phyloP scores from a whole-genome alignment of 495 filamentous ascomycete genomes.

The Hyphodiscus hymeniophilus region DNA sequence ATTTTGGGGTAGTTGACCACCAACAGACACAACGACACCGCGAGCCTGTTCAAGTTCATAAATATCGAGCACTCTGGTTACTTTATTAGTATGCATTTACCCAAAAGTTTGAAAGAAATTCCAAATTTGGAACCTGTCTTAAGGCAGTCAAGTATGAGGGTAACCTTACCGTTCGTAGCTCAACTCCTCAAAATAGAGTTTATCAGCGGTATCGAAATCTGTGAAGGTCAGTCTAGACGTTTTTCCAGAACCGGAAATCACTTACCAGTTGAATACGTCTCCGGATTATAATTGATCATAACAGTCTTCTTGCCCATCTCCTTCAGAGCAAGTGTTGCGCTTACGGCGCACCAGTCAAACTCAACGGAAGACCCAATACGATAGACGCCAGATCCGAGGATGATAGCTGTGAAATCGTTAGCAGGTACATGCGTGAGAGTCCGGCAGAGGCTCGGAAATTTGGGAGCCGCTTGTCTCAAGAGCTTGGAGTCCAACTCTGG shows the following conservation, averaged over 20 bases:
- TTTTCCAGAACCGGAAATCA: too few species aligned
- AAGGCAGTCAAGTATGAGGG: too few species aligned
- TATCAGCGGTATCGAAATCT: conserved; percentile 94
- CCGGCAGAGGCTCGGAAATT: too few species aligned
- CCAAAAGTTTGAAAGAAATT: background rate
- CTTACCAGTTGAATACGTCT: conserved; percentile 79
- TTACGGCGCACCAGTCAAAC: conserved; percentile 98
- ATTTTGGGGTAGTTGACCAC: conserved; percentile 94
- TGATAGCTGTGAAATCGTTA: conserved; percentile 36
- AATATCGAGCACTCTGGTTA: conserved; percentile 50
- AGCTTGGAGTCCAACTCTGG: too few species aligned
- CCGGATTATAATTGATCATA: conserved; percentile 81
- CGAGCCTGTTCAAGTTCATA: conserved; percentile 81
- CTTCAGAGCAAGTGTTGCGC: conserved; percentile 76
- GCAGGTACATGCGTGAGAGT: too few species aligned
- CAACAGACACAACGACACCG: conserved; percentile 91
- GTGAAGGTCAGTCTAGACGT: too few species aligned
- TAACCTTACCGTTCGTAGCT: too few species aligned
- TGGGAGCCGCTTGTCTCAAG: too few species aligned
- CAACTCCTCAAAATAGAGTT: conserved; percentile 93
- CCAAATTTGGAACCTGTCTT: too few species aligned
- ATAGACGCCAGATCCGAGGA: conserved; percentile 92
- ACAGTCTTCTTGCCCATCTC: conserved; percentile 94
- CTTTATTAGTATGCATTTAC: background rate
- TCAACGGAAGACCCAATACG: conserved; percentile 95